Percentiles rank a stretch among this genome's conserved stretches.
Evolutionary conservation across 768 basidiomycete species (phyloP).

Genomic region (Agaricus sinodeliciosus): DNA sequence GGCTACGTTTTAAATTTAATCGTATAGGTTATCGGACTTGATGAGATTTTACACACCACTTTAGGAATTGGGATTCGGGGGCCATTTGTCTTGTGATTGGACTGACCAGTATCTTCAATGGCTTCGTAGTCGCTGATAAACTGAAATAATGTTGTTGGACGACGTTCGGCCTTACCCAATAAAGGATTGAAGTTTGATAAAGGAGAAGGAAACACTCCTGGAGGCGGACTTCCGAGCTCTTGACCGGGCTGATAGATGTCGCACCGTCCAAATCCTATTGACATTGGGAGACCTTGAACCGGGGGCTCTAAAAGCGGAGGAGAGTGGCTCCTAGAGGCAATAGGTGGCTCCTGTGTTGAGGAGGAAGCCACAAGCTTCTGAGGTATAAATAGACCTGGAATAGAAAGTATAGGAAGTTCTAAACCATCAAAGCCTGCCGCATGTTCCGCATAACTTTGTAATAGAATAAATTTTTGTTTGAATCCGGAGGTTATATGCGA

Average conservation of each 20-base stretch:
- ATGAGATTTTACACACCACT: slow-evolving; percentile 27
- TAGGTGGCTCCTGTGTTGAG: slow-evolving; percentile 3
- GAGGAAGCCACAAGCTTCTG: slow-evolving; percentile 37
- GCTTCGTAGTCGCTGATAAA: neutral
- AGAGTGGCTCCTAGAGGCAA: slow-evolving; percentile 3
- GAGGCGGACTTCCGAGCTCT: neutral
- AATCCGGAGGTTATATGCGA: slow-evolving; percentile 61
- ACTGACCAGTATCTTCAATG: slow-evolving; percentile 10
- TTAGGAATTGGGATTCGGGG: slow-evolving; percentile 44
- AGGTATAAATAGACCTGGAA: slow-evolving; percentile 54
- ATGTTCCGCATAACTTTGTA: slow-evolving; percentile 57
- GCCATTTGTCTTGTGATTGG: slow-evolving; percentile 11
- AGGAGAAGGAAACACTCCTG: neutral
- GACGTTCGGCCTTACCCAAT: neutral
- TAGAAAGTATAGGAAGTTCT: slow-evolving; percentile 42
- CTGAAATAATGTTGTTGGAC: neutral
- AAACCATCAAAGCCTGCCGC: slow-evolving; percentile 55
- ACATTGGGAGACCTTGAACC: slow-evolving; percentile 2
- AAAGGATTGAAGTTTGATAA: neutral
- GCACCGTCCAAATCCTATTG: neutral
- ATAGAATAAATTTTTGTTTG: slow-evolving; percentile 56
- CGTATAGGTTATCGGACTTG: too few relatives aligned
- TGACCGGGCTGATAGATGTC: neutral
- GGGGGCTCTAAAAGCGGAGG: slow-evolving; percentile 9
- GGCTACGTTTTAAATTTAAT: slow-evolving; percentile 26